Percentiles rank a stretch among this genome's conserved stretches.
Conservation (phyloP, 441 rosid genomes). For the Jatropha podagrica region DNA sequence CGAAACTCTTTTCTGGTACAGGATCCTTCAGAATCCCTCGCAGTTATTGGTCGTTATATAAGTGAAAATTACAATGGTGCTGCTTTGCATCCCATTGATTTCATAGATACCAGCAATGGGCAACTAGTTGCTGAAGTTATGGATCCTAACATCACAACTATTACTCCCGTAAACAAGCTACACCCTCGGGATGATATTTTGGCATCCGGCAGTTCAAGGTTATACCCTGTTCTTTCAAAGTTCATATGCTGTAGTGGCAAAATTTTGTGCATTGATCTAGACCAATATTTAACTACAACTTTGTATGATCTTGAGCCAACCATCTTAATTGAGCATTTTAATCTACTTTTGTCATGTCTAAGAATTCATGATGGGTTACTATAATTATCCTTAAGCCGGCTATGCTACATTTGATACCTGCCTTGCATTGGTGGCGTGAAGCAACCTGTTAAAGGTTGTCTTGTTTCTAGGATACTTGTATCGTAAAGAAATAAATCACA, state of each 20-base stretch:
- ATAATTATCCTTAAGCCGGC: not conserved
- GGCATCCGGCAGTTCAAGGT: conserved; percentile 98
- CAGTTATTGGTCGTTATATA: conserved; percentile 85
- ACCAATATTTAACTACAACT: not conserved
- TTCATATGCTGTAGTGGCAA: not conserved
- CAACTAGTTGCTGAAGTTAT: conserved; percentile 87
- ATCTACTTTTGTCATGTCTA: not conserved
- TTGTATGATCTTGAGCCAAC: not conserved
- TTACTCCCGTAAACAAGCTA: conserved; percentile 88
- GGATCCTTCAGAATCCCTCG: conserved; percentile 90
- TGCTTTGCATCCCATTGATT: conserved; percentile 93
- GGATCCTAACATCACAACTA: conserved; percentile 95
- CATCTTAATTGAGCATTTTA: not conserved
- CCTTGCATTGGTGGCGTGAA: not conserved
- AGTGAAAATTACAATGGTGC: conserved; percentile 87
- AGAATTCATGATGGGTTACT: not conserved
- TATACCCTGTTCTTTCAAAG: conserved; percentile 10
- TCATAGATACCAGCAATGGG: conserved; percentile 78
- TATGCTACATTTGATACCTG: not conserved
- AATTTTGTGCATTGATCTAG: not conserved
- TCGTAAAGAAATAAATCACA: not conserved
- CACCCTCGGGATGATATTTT: conserved; percentile 91
- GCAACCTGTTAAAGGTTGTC: not conserved
- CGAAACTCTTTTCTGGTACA: conserved; percentile 33
- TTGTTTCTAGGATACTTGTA: not conserved